phyloP scores from a whole-genome alignment of 2,329 filamentous ascomycete genomes.

The Orbilia javanica region DNA sequence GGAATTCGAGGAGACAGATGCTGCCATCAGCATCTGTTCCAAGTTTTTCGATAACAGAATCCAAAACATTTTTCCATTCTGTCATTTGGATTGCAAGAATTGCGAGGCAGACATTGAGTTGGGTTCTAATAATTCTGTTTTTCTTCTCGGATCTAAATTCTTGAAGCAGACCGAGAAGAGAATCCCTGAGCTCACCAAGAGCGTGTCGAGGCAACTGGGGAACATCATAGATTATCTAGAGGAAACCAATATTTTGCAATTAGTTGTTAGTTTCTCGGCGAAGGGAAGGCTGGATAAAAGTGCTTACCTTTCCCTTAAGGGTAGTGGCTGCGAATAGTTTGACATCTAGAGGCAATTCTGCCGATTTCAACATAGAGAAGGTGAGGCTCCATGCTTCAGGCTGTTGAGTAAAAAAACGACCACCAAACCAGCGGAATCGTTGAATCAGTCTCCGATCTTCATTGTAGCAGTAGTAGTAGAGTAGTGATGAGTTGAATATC shows the following conservation, averaged over 20 bases:
- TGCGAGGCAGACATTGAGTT: slow-evolving; percentile 93
- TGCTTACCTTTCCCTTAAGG: slow-evolving; percentile 91
- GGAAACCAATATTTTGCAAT: slow-evolving; percentile 47
- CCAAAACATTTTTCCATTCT: slow-evolving; percentile 92
- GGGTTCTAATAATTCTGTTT: slow-evolving; percentile 79
- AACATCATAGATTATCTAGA: slow-evolving; percentile 94
- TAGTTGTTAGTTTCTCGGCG: slow-evolving; percentile 1
- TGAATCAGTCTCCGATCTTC: slow-evolving; percentile 54
- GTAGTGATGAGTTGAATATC: slow-evolving; percentile 41
- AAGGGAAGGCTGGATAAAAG: neutral
- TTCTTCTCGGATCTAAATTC: slow-evolving; percentile 85
- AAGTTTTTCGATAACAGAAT: slow-evolving; percentile 82
- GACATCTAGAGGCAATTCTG: slow-evolving; percentile 79
- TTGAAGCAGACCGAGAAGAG: slow-evolving; percentile 83
- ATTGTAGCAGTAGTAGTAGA: slow-evolving; percentile 31
- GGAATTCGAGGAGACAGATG: slow-evolving; percentile 91
- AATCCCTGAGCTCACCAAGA: slow-evolving; percentile 81
- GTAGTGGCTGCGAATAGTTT: slow-evolving; percentile 97
- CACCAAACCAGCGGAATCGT: slow-evolving; percentile 27
- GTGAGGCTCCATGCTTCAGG: slow-evolving; percentile 91
- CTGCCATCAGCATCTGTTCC: slow-evolving; percentile 81
- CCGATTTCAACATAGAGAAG: slow-evolving; percentile 85
- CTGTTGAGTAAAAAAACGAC: slow-evolving; percentile 67
- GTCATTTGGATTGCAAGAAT: slow-evolving; percentile 97
- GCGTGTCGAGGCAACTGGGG: slow-evolving; percentile 84